phyloP scores from a whole-genome alignment of 2,329 filamentous ascomycete species.

The Penicillium capsulatum region DNA sequence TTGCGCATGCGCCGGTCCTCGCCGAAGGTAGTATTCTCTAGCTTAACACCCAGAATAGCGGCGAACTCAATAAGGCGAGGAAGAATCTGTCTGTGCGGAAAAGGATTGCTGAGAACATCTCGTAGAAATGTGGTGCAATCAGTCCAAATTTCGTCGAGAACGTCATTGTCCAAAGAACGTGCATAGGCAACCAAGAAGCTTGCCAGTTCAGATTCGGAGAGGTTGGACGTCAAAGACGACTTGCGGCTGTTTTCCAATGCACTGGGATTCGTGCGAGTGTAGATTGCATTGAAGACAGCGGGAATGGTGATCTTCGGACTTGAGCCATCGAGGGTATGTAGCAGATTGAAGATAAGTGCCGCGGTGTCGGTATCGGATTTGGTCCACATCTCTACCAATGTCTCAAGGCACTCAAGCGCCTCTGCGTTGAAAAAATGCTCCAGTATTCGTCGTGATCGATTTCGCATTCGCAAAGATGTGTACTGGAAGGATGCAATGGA shows the following conservation, averaged over 20 bases:
- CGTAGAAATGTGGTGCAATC: slow-evolving; percentile 88
- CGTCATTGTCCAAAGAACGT: slow-evolving; percentile 85
- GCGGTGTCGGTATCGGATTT: slow-evolving; percentile 51
- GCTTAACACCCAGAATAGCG: slow-evolving; percentile 84
- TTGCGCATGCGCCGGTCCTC: slow-evolving; percentile 88
- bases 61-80: slow-evolving; percentile 84
- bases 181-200: slow-evolving; percentile 89
- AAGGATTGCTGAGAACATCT: slow-evolving; percentile 86
- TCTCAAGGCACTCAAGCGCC: slow-evolving; percentile 88
- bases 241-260: slow-evolving; percentile 75
- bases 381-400: slow-evolving; percentile 79
- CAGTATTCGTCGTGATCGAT: slow-evolving; percentile 77
- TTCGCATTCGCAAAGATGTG: slow-evolving; percentile 85
- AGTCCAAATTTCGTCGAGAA: slow-evolving; percentile 96
- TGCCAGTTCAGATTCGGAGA: slow-evolving; percentile 79
- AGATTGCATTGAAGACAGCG: slow-evolving; percentile 92
- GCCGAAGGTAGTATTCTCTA: slow-evolving; percentile 96
- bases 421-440: slow-evolving; percentile 93
- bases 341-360: slow-evolving; percentile 71
- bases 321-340: slow-evolving; percentile 87
- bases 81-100: slow-evolving; percentile 87
- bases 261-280: slow-evolving; percentile 82
- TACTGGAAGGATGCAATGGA: slow-evolving; percentile 82
- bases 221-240: slow-evolving; percentile 80
- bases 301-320: slow-evolving; percentile 88